Evolutionary conservation across 2,329 filamentous ascomycete species (phyloP).

Genomic region (Aspergillus uvarum): DNA sequence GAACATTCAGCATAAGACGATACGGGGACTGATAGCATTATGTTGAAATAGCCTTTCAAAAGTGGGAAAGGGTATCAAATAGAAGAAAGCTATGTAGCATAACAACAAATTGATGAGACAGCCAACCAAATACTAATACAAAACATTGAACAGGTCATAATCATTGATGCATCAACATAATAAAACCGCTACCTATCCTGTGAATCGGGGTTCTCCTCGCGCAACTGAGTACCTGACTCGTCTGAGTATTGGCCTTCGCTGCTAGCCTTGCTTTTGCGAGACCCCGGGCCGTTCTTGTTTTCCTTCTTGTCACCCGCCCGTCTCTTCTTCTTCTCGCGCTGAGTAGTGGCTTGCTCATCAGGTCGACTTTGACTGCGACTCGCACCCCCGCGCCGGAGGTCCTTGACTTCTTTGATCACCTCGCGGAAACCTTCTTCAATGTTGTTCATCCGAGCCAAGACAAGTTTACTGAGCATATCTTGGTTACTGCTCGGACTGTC

Average conservation of each 20-base stretch:
- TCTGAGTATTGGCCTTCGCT: constrained; percentile 19
- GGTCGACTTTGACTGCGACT: constrained; percentile 30
- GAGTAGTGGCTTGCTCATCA: constrained; percentile 25
- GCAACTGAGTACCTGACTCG: constrained; percentile 2
- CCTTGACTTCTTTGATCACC: constrained; percentile 77
- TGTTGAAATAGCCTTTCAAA: not conserved
- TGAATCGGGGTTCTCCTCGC: not conserved
- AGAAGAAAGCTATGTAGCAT: not conserved
- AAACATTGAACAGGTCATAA: constrained; percentile 2
- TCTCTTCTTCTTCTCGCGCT: constrained; percentile 29
- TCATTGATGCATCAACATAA: not conserved
- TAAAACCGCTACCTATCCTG: not conserved
- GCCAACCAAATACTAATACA: constrained; percentile 8
- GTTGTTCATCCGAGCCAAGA: constrained; percentile 88
- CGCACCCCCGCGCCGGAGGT: constrained; percentile 50
- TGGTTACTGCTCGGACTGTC: constrained; percentile 55
- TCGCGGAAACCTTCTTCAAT: constrained; percentile 88
- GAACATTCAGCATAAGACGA: constrained; percentile 15
- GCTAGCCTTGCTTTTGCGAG: constrained; percentile 22
- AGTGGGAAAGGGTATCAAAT: constrained; percentile 11
- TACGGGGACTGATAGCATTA: not conserved
- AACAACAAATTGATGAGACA: constrained; percentile 14
- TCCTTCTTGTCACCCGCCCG: constrained; percentile 27
- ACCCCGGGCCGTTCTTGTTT: constrained; percentile 16
- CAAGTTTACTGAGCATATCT: constrained; percentile 73